Conservation (phyloP, 768 basidiomycete genomes). For the Boletus tomentosulus region DNA sequence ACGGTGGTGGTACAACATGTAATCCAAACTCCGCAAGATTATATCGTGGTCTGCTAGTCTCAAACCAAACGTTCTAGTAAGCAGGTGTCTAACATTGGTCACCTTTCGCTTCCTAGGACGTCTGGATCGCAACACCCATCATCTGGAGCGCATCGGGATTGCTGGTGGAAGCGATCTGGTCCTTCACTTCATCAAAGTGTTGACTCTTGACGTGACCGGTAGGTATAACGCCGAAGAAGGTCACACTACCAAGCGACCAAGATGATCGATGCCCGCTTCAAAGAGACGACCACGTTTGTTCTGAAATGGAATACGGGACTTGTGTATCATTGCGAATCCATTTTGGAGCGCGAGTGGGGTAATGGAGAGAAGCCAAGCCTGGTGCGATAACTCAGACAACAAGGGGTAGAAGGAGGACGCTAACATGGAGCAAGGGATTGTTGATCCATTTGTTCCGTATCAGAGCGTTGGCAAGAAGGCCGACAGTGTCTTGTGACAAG, state of each 20-base stretch:
- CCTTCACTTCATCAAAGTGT: constrained; percentile 72
- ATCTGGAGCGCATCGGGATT: constrained; percentile 27
- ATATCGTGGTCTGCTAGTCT: no score
- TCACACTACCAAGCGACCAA: constrained; percentile 81
- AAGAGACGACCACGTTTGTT: constrained; percentile 84
- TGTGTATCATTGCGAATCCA: constrained; percentile 76
- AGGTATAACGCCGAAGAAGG: constrained; percentile 61
- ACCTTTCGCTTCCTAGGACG: no score
- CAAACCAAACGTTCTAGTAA: no score
- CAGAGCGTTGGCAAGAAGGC: constrained; percentile 70
- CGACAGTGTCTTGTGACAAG: constrained; percentile 80
- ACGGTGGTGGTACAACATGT: no score
- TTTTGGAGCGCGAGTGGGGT: constrained; percentile 79
- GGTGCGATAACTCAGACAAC: constrained; percentile 6
- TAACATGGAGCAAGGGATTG: constrained; percentile 76
- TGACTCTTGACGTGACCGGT: constrained; percentile 69
- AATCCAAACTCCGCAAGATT: no score
- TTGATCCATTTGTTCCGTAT: constrained; percentile 83
- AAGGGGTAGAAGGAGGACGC: constrained; percentile 18
- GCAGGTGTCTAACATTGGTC: no score
- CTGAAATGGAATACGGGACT: constrained; percentile 74
- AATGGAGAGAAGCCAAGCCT: constrained; percentile 88
- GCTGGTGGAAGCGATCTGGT: constrained; percentile 27
- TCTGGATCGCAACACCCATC: no score
- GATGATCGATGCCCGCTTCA: constrained; percentile 68